Evolutionary conservation across 352 stramenopile genomes (phyloP).

Genomic region (Pythium myriotylum): DNA sequence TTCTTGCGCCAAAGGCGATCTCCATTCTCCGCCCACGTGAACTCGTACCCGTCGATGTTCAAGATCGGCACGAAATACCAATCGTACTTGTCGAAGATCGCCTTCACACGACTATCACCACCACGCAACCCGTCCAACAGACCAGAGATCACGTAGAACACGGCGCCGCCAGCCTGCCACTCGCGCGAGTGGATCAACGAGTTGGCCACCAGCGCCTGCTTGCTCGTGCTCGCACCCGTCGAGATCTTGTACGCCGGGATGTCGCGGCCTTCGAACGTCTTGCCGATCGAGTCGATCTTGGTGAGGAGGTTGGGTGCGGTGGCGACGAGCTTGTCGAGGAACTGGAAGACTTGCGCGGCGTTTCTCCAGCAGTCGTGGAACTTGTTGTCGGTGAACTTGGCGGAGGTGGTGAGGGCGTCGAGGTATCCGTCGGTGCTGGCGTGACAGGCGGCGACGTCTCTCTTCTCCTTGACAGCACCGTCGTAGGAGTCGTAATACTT

Average conservation of each 20-base stretch:
- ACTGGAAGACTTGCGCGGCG: conserved; percentile 25
- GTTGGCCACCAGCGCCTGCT: conserved; percentile 30
- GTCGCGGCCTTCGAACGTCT: conserved; percentile 17
- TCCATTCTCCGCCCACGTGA: conserved; percentile 25
- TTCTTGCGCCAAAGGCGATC: conserved; percentile 42
- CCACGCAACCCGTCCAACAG: conserved; percentile 26
- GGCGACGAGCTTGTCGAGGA: conserved; percentile 28
- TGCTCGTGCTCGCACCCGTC: conserved; percentile 7
- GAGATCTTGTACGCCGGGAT: conserved; percentile 40
- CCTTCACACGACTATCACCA: conserved; percentile 14
- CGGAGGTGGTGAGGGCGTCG: not conserved
- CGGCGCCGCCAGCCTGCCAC: conserved; percentile 30
- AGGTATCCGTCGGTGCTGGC: conserved; percentile 7
- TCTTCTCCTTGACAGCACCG: conserved; percentile 9
- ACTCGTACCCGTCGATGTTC: conserved; percentile 39
- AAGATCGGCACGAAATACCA: conserved; percentile 44
- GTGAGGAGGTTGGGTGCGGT: conserved; percentile 25
- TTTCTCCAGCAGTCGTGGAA: conserved; percentile 44
- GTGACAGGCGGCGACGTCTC: conserved; percentile 16
- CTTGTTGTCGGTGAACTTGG: conserved; percentile 24
- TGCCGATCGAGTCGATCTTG: conserved; percentile 32
- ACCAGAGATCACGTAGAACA: conserved; percentile 31
- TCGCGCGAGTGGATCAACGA: conserved; percentile 40
- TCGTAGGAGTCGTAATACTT: not conserved
- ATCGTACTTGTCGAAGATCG: conserved; percentile 36